These are phyloP conservation scores for Mortierella claussenii DNA, from an alignment of 192 early-diverging fungal species.

Conservation along the genomic window DNA sequence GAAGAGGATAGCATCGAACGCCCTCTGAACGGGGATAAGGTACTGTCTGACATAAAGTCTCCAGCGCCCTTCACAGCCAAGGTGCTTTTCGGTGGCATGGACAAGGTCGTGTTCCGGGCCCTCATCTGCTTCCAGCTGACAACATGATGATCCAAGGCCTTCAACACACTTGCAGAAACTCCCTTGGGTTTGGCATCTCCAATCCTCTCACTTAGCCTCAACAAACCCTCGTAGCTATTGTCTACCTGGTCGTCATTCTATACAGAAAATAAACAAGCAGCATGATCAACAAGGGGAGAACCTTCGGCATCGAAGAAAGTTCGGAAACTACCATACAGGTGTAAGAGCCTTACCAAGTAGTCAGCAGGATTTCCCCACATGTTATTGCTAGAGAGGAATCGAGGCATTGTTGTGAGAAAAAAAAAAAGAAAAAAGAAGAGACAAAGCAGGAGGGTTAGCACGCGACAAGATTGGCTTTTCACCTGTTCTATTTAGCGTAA, in stretches of 20 bases:
- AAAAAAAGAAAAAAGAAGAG: too few species aligned
- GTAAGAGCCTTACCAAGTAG: constrained; percentile 24
- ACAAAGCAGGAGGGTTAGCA: too few species aligned
- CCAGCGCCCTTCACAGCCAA: too few species aligned
- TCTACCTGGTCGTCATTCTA: constrained; percentile 54
- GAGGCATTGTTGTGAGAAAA: neutral
- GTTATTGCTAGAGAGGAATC: neutral
- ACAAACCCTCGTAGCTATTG: constrained; percentile 41
- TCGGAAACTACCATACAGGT: too few species aligned
- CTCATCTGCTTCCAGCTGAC: constrained; percentile 1
- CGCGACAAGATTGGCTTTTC: too few species aligned
- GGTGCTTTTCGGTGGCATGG: too few species aligned
- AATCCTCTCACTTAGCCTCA: constrained; percentile 39
- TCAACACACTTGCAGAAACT: constrained; percentile 1
- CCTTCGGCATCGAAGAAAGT: neutral
- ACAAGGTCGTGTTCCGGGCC: neutral
- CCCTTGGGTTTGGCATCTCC: constrained; percentile 53
- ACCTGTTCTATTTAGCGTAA: too few species aligned
- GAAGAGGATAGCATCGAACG: neutral
- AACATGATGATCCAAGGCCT: constrained; percentile 13
- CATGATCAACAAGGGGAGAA: neutral
- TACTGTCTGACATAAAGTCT: neutral
- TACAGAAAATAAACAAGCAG: neutral
- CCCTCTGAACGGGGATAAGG: too few species aligned
- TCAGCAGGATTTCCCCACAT: constrained; percentile 30